A percentile compares a stretch with the other conserved stretches of the same genome.
These are phyloP conservation scores for Aspergillus wentii DNA, from an alignment of 495 filamentous ascomycete genomes.

Conservation along the genomic window DNA sequence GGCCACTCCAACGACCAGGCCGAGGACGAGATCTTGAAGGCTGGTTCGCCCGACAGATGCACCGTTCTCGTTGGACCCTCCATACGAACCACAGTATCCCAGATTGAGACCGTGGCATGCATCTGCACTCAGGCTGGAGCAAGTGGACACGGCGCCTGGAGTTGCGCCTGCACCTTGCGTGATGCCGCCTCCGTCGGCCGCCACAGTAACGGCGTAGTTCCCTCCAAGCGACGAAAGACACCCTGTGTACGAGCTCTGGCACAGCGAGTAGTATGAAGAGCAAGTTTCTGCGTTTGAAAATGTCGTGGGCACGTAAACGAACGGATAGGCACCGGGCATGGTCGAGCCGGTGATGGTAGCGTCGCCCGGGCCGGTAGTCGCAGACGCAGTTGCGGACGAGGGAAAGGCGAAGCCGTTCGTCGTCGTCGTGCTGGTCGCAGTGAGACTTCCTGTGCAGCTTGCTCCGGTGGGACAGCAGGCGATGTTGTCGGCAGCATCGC, in stretches of 20 bases:
- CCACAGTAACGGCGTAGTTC: slow-evolving; percentile 40
- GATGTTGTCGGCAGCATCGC: slow-evolving; percentile 54
- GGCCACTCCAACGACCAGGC: slow-evolving; percentile 35
- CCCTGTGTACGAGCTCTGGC: slow-evolving; percentile 56
- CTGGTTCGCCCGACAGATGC: slow-evolving; percentile 24
- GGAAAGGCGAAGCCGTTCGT: slow-evolving; percentile 34
- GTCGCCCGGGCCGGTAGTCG: slow-evolving; percentile 21
- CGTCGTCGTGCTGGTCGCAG: slow-evolving; percentile 21
- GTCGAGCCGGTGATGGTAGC: slow-evolving; percentile 43
- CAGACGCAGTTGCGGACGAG: slow-evolving; percentile 23
- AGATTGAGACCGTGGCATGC: slow-evolving; percentile 58
- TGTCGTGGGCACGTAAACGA: slow-evolving; percentile 61
- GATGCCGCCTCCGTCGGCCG: slow-evolving; percentile 42
- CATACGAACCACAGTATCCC: slow-evolving; percentile 45
- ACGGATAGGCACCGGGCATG: slow-evolving; percentile 50
- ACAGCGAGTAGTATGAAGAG: slow-evolving; percentile 61
- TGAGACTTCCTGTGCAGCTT: slow-evolving; percentile 57
- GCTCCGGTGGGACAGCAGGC: slow-evolving; percentile 62
- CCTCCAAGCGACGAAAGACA: slow-evolving; percentile 58
- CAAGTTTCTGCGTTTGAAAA: slow-evolving; percentile 60
- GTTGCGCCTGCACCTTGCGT: slow-evolving; percentile 59
- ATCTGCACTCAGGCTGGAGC: slow-evolving; percentile 54
- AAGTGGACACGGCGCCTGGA: slow-evolving; percentile 55
- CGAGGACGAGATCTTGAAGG: slow-evolving; percentile 39
- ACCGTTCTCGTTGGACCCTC: slow-evolving; percentile 27